phyloP scores from a whole-genome alignment of 1,139 yeast species.

The Entelexis paramagnoliae region DNA sequence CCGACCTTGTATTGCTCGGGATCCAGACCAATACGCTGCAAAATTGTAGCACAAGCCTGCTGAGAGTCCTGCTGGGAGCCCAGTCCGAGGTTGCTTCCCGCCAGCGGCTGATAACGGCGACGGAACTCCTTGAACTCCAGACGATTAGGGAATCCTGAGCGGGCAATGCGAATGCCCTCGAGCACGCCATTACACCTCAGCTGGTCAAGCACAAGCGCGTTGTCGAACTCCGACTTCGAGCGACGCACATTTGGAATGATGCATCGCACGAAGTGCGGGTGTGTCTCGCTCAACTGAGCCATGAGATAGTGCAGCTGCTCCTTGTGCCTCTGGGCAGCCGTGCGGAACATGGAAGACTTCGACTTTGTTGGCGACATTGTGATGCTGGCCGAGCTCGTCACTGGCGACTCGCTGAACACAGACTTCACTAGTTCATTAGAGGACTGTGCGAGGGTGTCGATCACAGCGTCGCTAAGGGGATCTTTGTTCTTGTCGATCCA shows the following conservation, averaged over 20 bases:
- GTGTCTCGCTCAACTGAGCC: slow-evolving; percentile 66
- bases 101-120: slow-evolving; percentile 59
- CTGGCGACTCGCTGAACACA: slow-evolving; percentile 32
- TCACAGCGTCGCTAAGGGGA: slow-evolving; percentile 72
- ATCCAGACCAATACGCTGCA: slow-evolving; percentile 53
- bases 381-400: background rate
- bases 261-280: slow-evolving; percentile 95
- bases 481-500: slow-evolving; percentile 95
- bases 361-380: slow-evolving; percentile 7
- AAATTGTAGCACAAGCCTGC: slow-evolving; percentile 58
- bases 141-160: slow-evolving; percentile 95
- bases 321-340: slow-evolving; percentile 67
- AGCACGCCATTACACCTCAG: slow-evolving; percentile 93
- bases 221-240: slow-evolving; percentile 61
- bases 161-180: slow-evolving; percentile 93
- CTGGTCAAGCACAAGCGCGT: slow-evolving; percentile 71
- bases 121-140: slow-evolving; percentile 74
- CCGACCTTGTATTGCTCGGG: slow-evolving; percentile 65
- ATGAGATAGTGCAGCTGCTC: slow-evolving; percentile 68
- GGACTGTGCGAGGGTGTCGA: slow-evolving; percentile 49
- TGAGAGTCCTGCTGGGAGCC: slow-evolving; percentile 34
- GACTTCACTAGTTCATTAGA: slow-evolving; percentile 42
- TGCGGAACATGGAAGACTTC: slow-evolving; percentile 40
- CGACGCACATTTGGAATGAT: slow-evolving; percentile 81
- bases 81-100: slow-evolving; percentile 7